These are phyloP conservation scores for Talaromyces borbonicus DNA, from an alignment of 495 filamentous ascomycete species.

Conservation along the genomic window DNA sequence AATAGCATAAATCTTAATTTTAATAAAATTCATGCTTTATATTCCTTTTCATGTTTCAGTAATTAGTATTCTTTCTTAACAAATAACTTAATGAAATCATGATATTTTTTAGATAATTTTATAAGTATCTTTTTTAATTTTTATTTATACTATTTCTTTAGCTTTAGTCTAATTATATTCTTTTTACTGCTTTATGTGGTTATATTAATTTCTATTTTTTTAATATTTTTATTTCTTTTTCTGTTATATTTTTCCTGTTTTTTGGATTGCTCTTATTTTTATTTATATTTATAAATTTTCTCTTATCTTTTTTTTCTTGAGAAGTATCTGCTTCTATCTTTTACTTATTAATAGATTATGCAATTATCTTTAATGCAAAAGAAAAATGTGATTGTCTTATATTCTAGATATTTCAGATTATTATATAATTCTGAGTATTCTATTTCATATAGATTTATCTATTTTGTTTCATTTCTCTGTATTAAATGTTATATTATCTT, in stretches of 20 bases:
- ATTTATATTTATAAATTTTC: no score
- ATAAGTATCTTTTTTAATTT: neutral
- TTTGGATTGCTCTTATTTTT: conserved; percentile 1
- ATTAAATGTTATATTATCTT: no score
- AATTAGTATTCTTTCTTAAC: conserved; percentile 5
- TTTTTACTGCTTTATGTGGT: neutral
- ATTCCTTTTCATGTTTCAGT: neutral
- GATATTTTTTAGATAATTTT: conserved; percentile 11
- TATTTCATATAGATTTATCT: no score
- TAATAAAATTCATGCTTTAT: neutral
- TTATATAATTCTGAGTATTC: no score
- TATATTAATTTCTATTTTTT: neutral
- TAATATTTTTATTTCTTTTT: conserved; percentile 11
- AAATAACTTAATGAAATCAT: conserved; percentile 6
- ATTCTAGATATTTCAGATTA: no score
- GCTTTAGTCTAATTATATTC: neutral
- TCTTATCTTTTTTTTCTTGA: no score
- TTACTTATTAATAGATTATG: no score
- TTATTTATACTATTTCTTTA: neutral
- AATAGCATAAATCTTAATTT: neutral
- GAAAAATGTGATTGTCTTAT: no score
- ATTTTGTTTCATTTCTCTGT: no score
- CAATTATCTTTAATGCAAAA: no score
- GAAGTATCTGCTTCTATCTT: no score
- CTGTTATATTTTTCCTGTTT: conserved; percentile 8